Base-by-base conservation (phyloP, 768 basidiomycete species). In the Gymnopilus dilepis region DNA sequence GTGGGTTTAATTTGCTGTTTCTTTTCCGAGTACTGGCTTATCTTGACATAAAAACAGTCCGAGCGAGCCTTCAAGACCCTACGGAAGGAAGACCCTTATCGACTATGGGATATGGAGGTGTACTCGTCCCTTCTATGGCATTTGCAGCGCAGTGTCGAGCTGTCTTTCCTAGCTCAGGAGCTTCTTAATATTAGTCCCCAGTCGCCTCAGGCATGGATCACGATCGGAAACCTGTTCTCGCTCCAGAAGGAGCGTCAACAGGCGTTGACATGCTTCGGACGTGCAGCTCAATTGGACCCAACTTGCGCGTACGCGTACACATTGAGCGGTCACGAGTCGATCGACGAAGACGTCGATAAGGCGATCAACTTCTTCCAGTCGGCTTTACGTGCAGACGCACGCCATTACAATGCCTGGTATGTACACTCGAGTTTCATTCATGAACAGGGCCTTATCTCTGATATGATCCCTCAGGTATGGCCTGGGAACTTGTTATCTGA, bases 381-480 rank as follows among this genome's bases (percentile, higher is more conserved):
- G 59, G 97, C 97, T 38, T 82, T 99, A 74, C 87, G 92, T 77
- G 89, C 91, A 60, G 95, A 99, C 80, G 79, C 86, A 70, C 88
- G 94, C 76, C 95, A 97, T 77, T 99, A 99, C 77, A 97, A 97
- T 78, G 97, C 97, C 56, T 99, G 97, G 97, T 97, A 75, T 74
- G 92, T 70, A 53, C 38, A 64, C 34, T 30, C 51, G 47, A 55
- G 48, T 50, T 58, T 62, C 48, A 59, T 61, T 22, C 43, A 43
- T 60, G 52, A 37, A 54, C 52, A 31, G 58, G 60, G n/a, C n/a
- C 70, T 75, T 71, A 76, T 77, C 70, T 66, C 58, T 73, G 59
- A 67, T 76, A 72, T 67, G 73, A 59, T 67, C 71, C 63, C 60
- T 64, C 70, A 98, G 97, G 97, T 99, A 99, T 76, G 97, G 97